phyloP scores from a whole-genome alignment of 306 rosid species.

The Pterocarpus macrocarpus region DNA sequence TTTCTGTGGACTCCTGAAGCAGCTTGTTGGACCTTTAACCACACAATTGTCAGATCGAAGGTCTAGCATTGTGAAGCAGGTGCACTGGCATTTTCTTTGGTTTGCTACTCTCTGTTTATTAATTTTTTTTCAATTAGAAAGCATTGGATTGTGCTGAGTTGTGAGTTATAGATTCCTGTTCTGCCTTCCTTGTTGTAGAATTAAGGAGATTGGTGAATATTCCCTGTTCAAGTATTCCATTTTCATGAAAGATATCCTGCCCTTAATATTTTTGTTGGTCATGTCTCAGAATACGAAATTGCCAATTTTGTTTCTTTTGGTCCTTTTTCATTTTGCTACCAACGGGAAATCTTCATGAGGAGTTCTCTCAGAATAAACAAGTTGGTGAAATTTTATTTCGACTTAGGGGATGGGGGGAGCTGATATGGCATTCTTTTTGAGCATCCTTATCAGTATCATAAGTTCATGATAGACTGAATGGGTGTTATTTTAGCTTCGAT shows the following conservation, averaged over 20 bases:
- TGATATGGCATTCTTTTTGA: not conserved
- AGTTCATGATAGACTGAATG: slow-evolving; percentile 20
- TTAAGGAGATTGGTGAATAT: slow-evolving; percentile 16
- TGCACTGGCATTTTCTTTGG: slow-evolving; percentile 41
- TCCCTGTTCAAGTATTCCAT: slow-evolving; percentile 17
- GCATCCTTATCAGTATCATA: slow-evolving; percentile 6
- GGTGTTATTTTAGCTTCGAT: slow-evolving; percentile 32
- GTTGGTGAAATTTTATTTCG: not conserved
- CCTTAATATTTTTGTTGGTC: slow-evolving; percentile 11
- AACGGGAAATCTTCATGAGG: no score
- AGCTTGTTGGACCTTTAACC: slow-evolving; percentile 92
- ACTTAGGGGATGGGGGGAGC: not conserved
- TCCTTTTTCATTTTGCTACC: not conserved
- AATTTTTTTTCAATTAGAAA: not conserved
- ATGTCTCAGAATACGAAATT: slow-evolving; percentile 14
- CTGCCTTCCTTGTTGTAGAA: not conserved
- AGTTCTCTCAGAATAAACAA: no score
- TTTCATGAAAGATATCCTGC: slow-evolving; percentile 25
- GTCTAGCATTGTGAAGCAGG: slow-evolving; percentile 99
- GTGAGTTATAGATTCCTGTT: slow-evolving; percentile 37
- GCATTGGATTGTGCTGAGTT: slow-evolving; percentile 25
- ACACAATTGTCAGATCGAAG: slow-evolving; percentile 94
- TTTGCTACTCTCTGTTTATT: not conserved
- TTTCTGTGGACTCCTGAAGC: slow-evolving; percentile 91
- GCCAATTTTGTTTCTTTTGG: not conserved